A percentile compares a stretch with the other conserved stretches of the same genome.
Evolutionary conservation across 345 rosid genomes (phyloP).

Genomic region (Linum lewisii): DNA sequence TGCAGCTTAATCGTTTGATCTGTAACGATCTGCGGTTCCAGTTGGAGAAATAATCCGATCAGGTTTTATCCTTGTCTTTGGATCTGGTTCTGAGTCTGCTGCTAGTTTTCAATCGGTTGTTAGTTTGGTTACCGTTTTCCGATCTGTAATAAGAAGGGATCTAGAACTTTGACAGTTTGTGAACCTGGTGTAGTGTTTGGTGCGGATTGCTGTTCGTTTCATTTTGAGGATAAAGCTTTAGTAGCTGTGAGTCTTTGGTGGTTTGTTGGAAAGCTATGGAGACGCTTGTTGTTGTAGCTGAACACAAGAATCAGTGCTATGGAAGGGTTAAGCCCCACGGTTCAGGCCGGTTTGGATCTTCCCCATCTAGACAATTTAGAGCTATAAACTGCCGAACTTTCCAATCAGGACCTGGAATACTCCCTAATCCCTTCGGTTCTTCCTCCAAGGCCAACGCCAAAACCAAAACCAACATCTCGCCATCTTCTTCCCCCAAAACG

Average conservation of each 20-base stretch:
- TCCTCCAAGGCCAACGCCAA: slow-evolving; percentile 8
- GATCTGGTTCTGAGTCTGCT: slow-evolving; percentile 11
- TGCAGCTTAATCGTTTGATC: slow-evolving; percentile 11
- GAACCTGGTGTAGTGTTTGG: slow-evolving; percentile 18
- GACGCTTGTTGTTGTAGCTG: slow-evolving; percentile 60
- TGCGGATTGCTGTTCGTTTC: neutral
- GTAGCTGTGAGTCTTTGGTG: slow-evolving; percentile 10
- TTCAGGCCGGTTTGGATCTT: slow-evolving; percentile 36
- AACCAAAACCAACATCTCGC: slow-evolving; percentile 24
- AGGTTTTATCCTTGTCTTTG: slow-evolving; percentile 13
- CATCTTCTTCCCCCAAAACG: slow-evolving; percentile 24
- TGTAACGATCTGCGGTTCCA: slow-evolving; percentile 9
- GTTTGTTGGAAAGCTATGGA: slow-evolving; percentile 42
- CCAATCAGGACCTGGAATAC: slow-evolving; percentile 62
- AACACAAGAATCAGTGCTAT: slow-evolving; percentile 57
- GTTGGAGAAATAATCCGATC: slow-evolving; percentile 11
- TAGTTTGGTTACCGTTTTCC: slow-evolving; percentile 16
- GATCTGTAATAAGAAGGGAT: slow-evolving; percentile 31
- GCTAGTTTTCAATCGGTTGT: slow-evolving; percentile 16
- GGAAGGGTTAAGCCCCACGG: slow-evolving; percentile 31
- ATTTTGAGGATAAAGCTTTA: slow-evolving; percentile 3
- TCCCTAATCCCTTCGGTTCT: slow-evolving; percentile 47
- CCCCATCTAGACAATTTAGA: slow-evolving; percentile 45
- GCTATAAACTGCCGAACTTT: slow-evolving; percentile 69
- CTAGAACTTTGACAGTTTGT: slow-evolving; percentile 13